A percentile compares a stretch with the other conserved stretches of the same genome.
phyloP scores from a whole-genome alignment of 352 stramenopile species.

The Phytophthora sp. region DNA sequence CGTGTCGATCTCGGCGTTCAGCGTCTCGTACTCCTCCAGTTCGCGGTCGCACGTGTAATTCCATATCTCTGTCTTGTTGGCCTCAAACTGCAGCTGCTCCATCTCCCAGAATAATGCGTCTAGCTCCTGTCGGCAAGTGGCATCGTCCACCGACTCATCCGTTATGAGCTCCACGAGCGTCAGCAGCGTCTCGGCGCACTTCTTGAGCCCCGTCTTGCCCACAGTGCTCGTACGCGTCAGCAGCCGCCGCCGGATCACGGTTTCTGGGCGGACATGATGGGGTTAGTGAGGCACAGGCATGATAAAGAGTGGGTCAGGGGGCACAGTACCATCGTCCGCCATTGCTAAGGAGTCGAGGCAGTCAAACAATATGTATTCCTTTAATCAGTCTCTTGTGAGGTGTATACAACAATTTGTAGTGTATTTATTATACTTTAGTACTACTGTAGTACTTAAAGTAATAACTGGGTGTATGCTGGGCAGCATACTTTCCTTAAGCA shows the following conservation, averaged over 20 bases:
- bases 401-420: no score
- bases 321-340: background rate
- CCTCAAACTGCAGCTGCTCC: conserved; percentile 85
- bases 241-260: conserved; percentile 74
- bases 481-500: no score
- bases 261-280: conserved; percentile 36
- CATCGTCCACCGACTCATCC: conserved; percentile 68
- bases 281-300: background rate
- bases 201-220: conserved; percentile 82
- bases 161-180: conserved; percentile 63
- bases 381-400: no score
- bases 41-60: conserved; percentile 85
- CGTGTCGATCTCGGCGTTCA: conserved; percentile 83
- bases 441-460: no score
- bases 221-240: conserved; percentile 82
- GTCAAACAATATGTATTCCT: no score
- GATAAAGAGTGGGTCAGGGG: background rate
- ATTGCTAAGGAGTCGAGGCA: no score
- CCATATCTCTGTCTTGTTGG: conserved; percentile 81
- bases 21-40: conserved; percentile 80
- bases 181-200: conserved; percentile 77
- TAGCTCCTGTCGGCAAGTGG: conserved; percentile 69
- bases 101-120: conserved; percentile 87
- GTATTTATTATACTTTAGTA: no score
- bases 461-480: no score